Conservation (phyloP, 306 rosid species). For the Echinosophora koreensis region DNA sequence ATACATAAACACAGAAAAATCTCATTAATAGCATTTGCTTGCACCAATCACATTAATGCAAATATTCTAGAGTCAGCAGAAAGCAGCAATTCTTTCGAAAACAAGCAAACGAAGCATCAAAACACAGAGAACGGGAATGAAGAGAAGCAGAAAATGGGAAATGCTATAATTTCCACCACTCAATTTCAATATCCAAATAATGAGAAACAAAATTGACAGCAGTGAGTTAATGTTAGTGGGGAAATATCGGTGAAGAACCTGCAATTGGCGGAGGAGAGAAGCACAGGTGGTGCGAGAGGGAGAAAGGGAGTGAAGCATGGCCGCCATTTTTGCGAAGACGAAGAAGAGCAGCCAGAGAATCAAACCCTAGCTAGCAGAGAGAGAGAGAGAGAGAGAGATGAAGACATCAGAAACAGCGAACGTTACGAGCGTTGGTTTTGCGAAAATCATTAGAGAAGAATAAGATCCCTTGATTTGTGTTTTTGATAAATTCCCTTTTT, state of each 20-base stretch:
- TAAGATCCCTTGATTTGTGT: slow-evolving; percentile 46
- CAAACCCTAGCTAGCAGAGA: slow-evolving; percentile 41
- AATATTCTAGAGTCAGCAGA: neutral
- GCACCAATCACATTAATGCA: neutral
- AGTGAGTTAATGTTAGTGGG: neutral
- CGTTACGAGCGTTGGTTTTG: slow-evolving; percentile 44
- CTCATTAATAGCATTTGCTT: neutral
- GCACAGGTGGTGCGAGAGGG: slow-evolving; percentile 94
- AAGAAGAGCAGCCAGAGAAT: neutral
- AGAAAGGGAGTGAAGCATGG: slow-evolving; percentile 57
- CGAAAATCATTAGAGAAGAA: neutral
- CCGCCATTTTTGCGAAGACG: slow-evolving; percentile 50
- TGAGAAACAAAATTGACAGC: neutral
- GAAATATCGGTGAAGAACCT: slow-evolving; percentile 53
- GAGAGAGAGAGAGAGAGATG: neutral
- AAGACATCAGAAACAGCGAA: slow-evolving; percentile 34
- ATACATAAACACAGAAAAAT: neutral
- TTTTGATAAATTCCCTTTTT: slow-evolving; percentile 19
- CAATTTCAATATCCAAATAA: neutral
- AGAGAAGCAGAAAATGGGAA: neutral
- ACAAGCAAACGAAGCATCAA: neutral
- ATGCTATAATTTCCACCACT: neutral
- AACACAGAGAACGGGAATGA: neutral
- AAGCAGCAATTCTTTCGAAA: neutral
- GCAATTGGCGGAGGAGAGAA: slow-evolving; percentile 87